phyloP scores from a whole-genome alignment of 1,284 basidiomycete species.

The Acaromyces ingoldii region DNA sequence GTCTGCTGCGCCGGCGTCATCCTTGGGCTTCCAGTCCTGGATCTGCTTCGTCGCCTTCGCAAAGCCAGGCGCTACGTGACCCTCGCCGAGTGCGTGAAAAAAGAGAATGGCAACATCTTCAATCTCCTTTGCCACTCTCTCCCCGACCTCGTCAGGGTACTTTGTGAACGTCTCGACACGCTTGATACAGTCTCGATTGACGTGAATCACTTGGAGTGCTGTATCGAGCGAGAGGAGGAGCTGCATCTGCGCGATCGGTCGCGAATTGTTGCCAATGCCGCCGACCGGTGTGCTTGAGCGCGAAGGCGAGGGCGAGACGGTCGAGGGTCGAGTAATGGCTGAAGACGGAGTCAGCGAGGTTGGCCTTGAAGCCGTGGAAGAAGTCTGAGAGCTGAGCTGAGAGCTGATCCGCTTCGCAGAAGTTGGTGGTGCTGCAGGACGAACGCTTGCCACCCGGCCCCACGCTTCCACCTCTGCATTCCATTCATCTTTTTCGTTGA shows the following conservation, averaged over 20 bases:
- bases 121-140: conserved; percentile 64
- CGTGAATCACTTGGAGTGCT: conserved; percentile 85
- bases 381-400: no score
- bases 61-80: conserved; percentile 83
- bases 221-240: conserved; percentile 84
- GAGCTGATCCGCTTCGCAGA: no score
- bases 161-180: conserved; percentile 80
- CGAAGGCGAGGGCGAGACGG: not conserved
- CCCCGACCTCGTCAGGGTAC: conserved; percentile 74
- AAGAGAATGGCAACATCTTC: conserved; percentile 86
- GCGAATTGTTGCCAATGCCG: not conserved
- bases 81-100: conserved; percentile 69
- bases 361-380: conserved; percentile 1
- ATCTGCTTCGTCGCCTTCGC: conserved; percentile 59
- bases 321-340: no score
- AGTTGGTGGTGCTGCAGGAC: not conserved
- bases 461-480: conserved; percentile 13
- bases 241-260: conserved; percentile 66
- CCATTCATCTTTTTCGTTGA: conserved; percentile 16
- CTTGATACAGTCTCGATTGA: conserved; percentile 82
- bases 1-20: not conserved
- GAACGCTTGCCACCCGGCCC: conserved; percentile 9
- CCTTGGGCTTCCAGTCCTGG: conserved; percentile 14
- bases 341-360: no score
- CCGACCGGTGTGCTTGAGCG: not conserved